Evolutionary conservation across 2,329 filamentous ascomycete genomes (phyloP), one percentile per base, ranked within the genome.

Genomic region (Epichloe elymi): DNA sequence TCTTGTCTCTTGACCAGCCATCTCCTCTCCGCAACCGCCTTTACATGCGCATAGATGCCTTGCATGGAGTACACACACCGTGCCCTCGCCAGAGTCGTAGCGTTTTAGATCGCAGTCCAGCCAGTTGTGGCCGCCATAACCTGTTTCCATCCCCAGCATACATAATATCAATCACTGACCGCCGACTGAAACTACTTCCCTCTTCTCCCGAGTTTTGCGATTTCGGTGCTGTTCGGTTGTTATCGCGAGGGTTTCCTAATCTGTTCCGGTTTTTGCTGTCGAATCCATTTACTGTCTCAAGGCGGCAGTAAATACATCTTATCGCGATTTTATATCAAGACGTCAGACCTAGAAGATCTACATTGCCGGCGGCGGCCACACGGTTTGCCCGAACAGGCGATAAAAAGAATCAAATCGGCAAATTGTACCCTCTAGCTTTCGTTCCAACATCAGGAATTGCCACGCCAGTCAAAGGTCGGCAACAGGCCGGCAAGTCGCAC

Each of bases 141-240:
- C 20, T 23, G 11, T 20, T 26, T 6, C 30, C 20, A 30, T 11
- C 47, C 42, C 50, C 42, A 45, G 36, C 50, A 65, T 74, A 75
- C 72, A 74, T 75, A 75, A 74, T 68, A 63, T 61, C 58, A 38
- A 45, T 20, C 64, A 62, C 63, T 69, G 72, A 65, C 66, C 70
- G 70, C 72, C 72, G 60, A 60, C 53, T 56, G 57, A 62, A 61
- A 61, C 60, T 57, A 61, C 59, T 56, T 59, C 57, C 60, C 10
- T n/a, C 5, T 63, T 60, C 59, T 65, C 61, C 63, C 62, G 64
- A 63, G 60, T 70, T 71, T 71, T 70, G 69, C 64, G 63, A 65
- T 63, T 59, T 62, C 56, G 63, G 56, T 61, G 61, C 59, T 61
- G 58, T 63, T 58, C 59, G 60, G 56, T 59, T 59, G 60, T 59